These are phyloP conservation scores for Beta macrorhiza DNA, from an alignment of 179 eudicot species.

Conservation along the genomic window DNA sequence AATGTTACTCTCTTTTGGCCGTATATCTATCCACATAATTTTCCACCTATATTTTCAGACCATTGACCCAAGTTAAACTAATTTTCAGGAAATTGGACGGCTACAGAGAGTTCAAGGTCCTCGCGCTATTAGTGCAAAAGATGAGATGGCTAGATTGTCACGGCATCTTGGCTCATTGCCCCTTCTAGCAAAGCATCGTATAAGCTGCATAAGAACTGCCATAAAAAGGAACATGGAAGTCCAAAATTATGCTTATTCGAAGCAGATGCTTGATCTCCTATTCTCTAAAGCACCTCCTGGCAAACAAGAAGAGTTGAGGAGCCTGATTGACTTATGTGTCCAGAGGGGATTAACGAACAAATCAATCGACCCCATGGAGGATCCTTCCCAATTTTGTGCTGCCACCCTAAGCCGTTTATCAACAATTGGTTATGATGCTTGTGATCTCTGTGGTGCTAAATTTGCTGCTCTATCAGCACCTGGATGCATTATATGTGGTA, in stretches of 20 bases:
- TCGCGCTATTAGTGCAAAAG: constrained; percentile 90
- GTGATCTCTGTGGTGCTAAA: constrained; percentile 96
- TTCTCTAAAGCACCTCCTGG: constrained; percentile 95
- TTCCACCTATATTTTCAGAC: background rate
- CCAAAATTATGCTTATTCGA: constrained; percentile 81
- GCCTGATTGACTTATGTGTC: constrained; percentile 83
- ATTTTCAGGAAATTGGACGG: constrained; percentile 78
- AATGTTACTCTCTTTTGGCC: background rate
- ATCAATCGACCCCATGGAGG: constrained; percentile 90
- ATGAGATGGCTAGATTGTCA: constrained; percentile 90
- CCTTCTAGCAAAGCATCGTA: constrained; percentile 91
- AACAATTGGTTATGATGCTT: constrained; percentile 95
- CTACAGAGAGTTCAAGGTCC: constrained; percentile 91
- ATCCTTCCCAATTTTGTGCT: constrained; percentile 96
- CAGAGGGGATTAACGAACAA: constrained; percentile 89
- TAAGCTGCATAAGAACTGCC: constrained; percentile 93
- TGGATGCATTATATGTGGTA: constrained; percentile 96
- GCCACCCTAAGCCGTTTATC: constrained; percentile 95
- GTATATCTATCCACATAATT: background rate
- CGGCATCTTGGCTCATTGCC: constrained; percentile 98
- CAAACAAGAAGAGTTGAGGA: constrained; percentile 91
- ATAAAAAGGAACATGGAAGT: constrained; percentile 96
- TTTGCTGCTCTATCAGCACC: constrained; percentile 88
- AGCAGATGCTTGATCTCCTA: constrained; percentile 92
- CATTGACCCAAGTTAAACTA: background rate